Evolutionary conservation across 306 rosid genomes (phyloP).

Genomic region (Dryas drummondii): DNA sequence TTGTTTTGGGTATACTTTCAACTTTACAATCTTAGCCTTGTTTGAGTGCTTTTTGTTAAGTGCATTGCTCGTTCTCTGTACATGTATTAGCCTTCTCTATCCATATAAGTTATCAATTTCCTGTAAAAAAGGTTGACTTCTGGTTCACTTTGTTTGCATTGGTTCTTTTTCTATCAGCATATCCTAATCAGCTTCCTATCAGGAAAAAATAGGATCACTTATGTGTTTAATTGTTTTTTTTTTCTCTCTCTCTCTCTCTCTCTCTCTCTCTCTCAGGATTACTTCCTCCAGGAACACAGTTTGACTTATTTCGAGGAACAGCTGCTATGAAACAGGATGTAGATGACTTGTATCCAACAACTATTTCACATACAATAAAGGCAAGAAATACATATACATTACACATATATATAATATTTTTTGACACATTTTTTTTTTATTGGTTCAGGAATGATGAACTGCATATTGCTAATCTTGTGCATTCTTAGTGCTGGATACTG

Average conservation of each 20-base stretch:
- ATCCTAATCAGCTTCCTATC: not conserved
- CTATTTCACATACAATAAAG: constrained; percentile 91
- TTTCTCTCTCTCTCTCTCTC: constrained; percentile 31
- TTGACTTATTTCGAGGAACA: constrained; percentile 97
- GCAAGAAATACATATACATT: constrained; percentile 31
- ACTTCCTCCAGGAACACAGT: constrained; percentile 98
- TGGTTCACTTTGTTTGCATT: not conserved
- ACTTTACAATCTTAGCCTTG: not conserved
- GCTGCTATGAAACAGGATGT: constrained; percentile 99
- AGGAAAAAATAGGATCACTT: not conserved
- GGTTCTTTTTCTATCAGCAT: not conserved
- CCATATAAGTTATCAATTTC: not conserved
- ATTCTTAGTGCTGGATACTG: constrained; percentile 1
- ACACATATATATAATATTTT: constrained; percentile 1
- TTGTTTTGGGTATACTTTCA: not conserved
- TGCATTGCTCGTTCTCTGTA: not conserved
- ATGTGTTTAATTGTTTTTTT: constrained; percentile 11
- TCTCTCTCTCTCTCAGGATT: constrained; percentile 56
- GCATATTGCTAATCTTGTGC: not conserved
- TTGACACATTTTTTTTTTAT: not conserved
- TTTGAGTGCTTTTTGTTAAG: not conserved
- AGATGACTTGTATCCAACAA: constrained; percentile 91
- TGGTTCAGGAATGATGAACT: not conserved
- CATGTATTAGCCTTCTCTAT: not conserved
- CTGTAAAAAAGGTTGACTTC: not conserved